Base-by-base conservation (phyloP, 2,329 filamentous ascomycete species). In the Sarocladium kiliense region DNA sequence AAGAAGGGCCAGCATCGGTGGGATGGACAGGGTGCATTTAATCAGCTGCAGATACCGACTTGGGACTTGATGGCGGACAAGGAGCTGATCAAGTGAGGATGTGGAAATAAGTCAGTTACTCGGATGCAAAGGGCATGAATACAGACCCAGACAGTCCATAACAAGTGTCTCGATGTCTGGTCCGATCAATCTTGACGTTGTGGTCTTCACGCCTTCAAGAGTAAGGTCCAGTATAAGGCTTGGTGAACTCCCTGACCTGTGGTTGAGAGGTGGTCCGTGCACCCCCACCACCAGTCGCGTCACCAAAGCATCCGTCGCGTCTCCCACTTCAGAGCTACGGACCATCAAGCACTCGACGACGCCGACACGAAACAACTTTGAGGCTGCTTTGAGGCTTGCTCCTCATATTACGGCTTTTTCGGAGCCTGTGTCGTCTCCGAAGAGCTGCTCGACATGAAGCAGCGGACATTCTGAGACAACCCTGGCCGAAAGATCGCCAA, bases 291-390 rank as follows among this genome's bases (percentile, higher is more conserved):
- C 11, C 5, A 47, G 44, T 26, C 44, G 44, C 44, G 44, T 47
- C 44, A 47, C 44, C 44, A 44, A 44, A 44, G 19, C 16, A 21
- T 47, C 19, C 18, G 44, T 27, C 44, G 44, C 44, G 44, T 47
- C 44, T 47, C 44, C 44, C 21, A 25, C 5, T 30, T 47, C 7
- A 47, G 25, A 7, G 19, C 39, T 9, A 18, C 14, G 3, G 14
- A 21, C 30, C 30, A 32, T 21, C 9, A 18, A 44, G 19, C 19
- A 23, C n/a, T 6, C 11, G 39, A 44, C 39, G 39, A 44, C 19
- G 23, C 11, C 36, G n/a, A 16, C n/a, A 39, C n/a, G n/a, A 16
- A 6, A 32, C 30, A 32, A 16, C n/a, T n/a, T 39, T 16, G 12
- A 39, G 12, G n/a, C 36, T 14, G 36, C 16, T 16, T 39, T n/a